Evolutionary conservation across 1,139 yeast species (phyloP).

Genomic region (Wickerhamomyces sp.): DNA sequence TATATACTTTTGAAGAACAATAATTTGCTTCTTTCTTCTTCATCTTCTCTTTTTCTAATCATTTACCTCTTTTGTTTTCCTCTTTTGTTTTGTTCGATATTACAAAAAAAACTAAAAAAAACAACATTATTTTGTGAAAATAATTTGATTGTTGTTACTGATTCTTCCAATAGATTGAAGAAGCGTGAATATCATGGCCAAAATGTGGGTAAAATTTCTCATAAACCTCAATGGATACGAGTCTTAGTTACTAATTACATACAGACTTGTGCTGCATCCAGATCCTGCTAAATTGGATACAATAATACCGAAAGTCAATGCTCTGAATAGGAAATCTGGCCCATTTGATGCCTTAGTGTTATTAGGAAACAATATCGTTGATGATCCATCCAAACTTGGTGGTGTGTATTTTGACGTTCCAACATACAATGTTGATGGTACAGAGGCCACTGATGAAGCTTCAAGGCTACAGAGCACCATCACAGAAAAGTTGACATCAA

Average conservation of each 20-base stretch:
- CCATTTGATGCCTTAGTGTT: slow-evolving; percentile 57
- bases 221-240: background rate
- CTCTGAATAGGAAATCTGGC: slow-evolving; percentile 52
- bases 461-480: background rate
- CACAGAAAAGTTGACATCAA: slow-evolving; percentile 20
- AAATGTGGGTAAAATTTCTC: slow-evolving; percentile 12
- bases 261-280: slow-evolving; percentile 18
- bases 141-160: too few species aligned
- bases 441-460: background rate
- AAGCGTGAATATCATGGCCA: slow-evolving; percentile 7
- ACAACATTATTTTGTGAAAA: too few species aligned
- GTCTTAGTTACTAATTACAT: background rate
- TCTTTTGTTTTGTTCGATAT: too few species aligned
- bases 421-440: slow-evolving; percentile 29
- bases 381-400: slow-evolving; percentile 4
- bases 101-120: too few species aligned
- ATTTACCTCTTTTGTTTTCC: too few species aligned
- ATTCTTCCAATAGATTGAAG: background rate
- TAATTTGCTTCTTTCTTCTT: too few species aligned
- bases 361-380: slow-evolving; percentile 42
- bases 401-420: slow-evolving; percentile 28
- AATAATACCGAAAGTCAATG: slow-evolving; percentile 37
- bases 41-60: too few species aligned
- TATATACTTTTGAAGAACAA: too few species aligned
- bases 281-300: slow-evolving; percentile 11